Percentiles rank a stretch among this genome's conserved stretches.
Evolutionary conservation across 129 eudicot species (phyloP).

Genomic region (Chrysanthemum makinoi): DNA sequence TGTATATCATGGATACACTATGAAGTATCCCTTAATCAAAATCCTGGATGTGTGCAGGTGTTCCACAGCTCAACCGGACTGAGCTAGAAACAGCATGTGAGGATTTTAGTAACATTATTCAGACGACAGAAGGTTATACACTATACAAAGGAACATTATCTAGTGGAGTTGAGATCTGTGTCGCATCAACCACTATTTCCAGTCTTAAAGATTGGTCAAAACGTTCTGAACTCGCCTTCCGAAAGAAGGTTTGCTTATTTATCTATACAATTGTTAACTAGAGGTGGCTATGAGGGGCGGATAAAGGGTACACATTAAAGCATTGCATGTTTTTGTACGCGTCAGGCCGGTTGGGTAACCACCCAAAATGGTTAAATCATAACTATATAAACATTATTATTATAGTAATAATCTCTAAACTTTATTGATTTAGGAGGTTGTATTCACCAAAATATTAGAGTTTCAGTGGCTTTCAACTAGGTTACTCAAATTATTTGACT

Average conservation of each 20-base stretch:
- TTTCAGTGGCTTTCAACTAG: too few species aligned
- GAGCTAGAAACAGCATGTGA: slow-evolving; percentile 97
- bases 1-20: neutral
- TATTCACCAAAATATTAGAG: neutral
- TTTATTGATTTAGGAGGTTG: slow-evolving; percentile 6
- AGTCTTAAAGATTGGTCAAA: slow-evolving; percentile 70
- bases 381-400: too few species aligned
- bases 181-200: slow-evolving; percentile 49
- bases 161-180: slow-evolving; percentile 87
- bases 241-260: slow-evolving; percentile 59
- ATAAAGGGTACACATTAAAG: too few species aligned
- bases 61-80: slow-evolving; percentile 77
- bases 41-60: slow-evolving; percentile 42
- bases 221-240: slow-evolving; percentile 54
- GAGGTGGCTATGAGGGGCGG: too few species aligned
- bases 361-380: too few species aligned
- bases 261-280: too few species aligned
- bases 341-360: too few species aligned
- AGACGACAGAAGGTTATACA: slow-evolving; percentile 44
- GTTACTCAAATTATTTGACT: too few species aligned
- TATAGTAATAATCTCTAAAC: too few species aligned
- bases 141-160: slow-evolving; percentile 93
- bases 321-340: too few species aligned
- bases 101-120: slow-evolving; percentile 88
- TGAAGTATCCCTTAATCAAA: neutral